Conservation (phyloP, 768 basidiomycete genomes). For the Psilocybe sp. region DNA sequence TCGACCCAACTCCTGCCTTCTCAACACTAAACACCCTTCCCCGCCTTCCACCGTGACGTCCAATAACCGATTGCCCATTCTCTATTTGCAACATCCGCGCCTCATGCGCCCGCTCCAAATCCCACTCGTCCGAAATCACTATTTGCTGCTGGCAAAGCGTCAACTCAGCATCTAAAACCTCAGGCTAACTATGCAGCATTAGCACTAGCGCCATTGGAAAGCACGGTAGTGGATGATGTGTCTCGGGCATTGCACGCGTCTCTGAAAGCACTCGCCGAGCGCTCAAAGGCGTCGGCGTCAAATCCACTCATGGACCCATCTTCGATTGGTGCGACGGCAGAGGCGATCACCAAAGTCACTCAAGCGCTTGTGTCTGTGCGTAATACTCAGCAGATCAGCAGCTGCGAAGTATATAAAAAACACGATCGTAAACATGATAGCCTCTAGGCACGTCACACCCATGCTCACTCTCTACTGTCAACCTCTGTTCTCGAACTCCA, state of each 20-base stretch:
- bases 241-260: slow-evolving; percentile 45
- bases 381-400: slow-evolving; percentile 46
- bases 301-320: slow-evolving; percentile 38
- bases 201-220: neutral
- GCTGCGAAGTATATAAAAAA: no score
- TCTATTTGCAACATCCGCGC: neutral
- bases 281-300: slow-evolving; percentile 44
- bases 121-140: no score
- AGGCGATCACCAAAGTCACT: slow-evolving; percentile 64
- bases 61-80: neutral
- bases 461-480: no score
- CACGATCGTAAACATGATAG: no score
- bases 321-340: slow-evolving; percentile 58
- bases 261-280: slow-evolving; percentile 48
- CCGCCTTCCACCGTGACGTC: slow-evolving; percentile 6
- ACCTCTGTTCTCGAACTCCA: no score
- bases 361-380: slow-evolving; percentile 60
- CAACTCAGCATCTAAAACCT: no score
- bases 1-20: no score
- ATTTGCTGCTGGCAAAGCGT: no score
- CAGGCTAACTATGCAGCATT: neutral
- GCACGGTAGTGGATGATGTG: slow-evolving; percentile 8
- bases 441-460: no score
- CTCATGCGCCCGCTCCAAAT: neutral
- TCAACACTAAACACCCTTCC: no score